Evolutionary conservation across 2,329 filamentous ascomycete genomes (phyloP).

Genomic region (Fusarium zealandicum): DNA sequence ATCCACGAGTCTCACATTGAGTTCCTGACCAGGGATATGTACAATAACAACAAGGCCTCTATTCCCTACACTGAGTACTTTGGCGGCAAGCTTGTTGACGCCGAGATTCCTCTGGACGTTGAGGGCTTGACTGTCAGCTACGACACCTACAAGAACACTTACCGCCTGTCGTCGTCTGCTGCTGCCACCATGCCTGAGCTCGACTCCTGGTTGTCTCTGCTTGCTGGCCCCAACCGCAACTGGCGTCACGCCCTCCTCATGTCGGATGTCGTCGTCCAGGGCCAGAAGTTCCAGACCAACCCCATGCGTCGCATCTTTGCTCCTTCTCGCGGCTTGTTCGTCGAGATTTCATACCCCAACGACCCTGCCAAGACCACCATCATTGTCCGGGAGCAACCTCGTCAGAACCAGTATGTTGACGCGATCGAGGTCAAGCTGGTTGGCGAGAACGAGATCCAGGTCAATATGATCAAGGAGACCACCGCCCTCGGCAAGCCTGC

Average conservation of each 20-base stretch:
- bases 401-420: constrained; percentile 85
- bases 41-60: constrained; percentile 72
- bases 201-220: constrained; percentile 85
- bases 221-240: constrained; percentile 84
- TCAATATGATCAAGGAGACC: constrained; percentile 92
- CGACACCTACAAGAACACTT: constrained; percentile 79
- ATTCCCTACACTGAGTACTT: constrained; percentile 95
- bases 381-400: constrained; percentile 83
- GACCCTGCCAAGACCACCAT: constrained; percentile 86
- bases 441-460: constrained; percentile 78
- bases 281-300: constrained; percentile 96
- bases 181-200: constrained; percentile 77
- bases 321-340: constrained; percentile 83
- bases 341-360: constrained; percentile 85
- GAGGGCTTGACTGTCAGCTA: constrained; percentile 87
- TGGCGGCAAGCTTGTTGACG: constrained; percentile 81
- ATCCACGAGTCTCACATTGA: constrained; percentile 90
- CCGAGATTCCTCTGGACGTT: constrained; percentile 75
- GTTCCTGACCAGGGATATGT: constrained; percentile 79
- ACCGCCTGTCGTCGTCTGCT: constrained; percentile 80
- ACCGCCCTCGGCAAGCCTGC: constrained; percentile 84
- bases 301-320: constrained; percentile 91
- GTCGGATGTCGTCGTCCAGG: constrained; percentile 92
- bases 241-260: constrained; percentile 97
- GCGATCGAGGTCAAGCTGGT: constrained; percentile 85